Evolutionary conservation across 176 grass and related monocot species (phyloP).

Genomic region (Oryza officinalis): DNA sequence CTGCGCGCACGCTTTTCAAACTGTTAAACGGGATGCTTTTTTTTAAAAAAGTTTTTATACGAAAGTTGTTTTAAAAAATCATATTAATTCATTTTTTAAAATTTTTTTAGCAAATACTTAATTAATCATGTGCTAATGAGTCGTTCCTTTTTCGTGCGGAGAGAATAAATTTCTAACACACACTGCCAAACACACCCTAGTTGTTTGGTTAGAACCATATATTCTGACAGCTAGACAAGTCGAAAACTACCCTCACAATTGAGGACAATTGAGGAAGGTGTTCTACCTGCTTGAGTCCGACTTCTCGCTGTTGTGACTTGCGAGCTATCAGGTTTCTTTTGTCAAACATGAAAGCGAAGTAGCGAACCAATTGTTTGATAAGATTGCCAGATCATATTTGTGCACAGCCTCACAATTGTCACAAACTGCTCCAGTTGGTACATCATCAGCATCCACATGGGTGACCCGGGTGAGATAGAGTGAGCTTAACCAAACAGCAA

Average conservation of each 20-base stretch:
- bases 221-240: background rate
- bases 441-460: background rate
- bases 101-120: too few relatives aligned
- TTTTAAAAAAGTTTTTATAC: too few relatives aligned
- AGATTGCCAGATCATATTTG: background rate
- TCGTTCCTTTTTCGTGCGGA: too few relatives aligned
- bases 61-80: too few relatives aligned
- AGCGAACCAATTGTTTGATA: background rate
- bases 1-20: too few relatives aligned
- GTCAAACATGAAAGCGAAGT: conserved; percentile 6
- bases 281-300: background rate
- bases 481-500: background rate
- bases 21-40: too few relatives aligned
- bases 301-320: background rate
- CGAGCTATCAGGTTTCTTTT: background rate
- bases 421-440: background rate
- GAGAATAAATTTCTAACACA: too few relatives aligned
- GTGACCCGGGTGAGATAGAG: background rate
- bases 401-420: background rate
- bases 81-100: too few relatives aligned
- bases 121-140: too few relatives aligned
- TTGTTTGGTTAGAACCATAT: background rate
- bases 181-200: too few relatives aligned
- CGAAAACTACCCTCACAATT: background rate
- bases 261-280: background rate